Base-by-base conservation (phyloP, 108 stramenopile genomes). In the Aureococcus anophagefferens region DNA sequence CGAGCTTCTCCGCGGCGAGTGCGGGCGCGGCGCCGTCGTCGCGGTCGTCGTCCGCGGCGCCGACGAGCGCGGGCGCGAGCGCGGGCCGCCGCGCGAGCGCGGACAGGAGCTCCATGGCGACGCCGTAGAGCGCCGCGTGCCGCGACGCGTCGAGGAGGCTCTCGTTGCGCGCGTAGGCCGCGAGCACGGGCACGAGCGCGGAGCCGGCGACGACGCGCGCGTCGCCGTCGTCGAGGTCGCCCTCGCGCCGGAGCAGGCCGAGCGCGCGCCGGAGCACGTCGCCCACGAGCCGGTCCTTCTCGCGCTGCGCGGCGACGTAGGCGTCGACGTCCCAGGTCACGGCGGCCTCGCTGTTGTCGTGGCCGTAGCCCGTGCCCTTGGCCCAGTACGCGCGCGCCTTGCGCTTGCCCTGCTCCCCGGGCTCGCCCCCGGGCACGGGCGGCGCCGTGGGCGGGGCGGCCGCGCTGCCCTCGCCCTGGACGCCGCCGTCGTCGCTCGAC, bases 301-400 rank as follows among this genome's bases (percentile, higher is more conserved):
- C 64, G 21, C 65, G 16, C 45, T 74, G 73, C 0, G 73, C 73
- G 28, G 73, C 71, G 4, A 74, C n/a, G 32, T 64, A 74, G 13
- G 73, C 73, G n/a, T 74, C 59, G 30, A 74, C 73, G 63, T 74
- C 73, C 73, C 73, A 74, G 34, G 71, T 65, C 16, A 70, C 59
- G 11, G 35, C 35, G 29, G 64, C 71, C 17, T 36, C 64, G 34
- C 64, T 64, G 71, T 71, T 72, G 51, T 59, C 51, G 69, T 74
- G 73, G 31, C 73, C 73, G 36, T 74, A 74, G 28, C 73, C 73
- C 0, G 73, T 74, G 11, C 73, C 73, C 17, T 63, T 65, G 30
- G 73, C 73, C 73, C 73, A 74, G 73, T 74, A 74, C 71, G 70
- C 59, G 68, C 63, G 69, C 51, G 17, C 25, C 51, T 18, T 18